Evolutionary conservation across 2,329 filamentous ascomycete species (phyloP).

Genomic region (Sphaceloma murrayae): DNA sequence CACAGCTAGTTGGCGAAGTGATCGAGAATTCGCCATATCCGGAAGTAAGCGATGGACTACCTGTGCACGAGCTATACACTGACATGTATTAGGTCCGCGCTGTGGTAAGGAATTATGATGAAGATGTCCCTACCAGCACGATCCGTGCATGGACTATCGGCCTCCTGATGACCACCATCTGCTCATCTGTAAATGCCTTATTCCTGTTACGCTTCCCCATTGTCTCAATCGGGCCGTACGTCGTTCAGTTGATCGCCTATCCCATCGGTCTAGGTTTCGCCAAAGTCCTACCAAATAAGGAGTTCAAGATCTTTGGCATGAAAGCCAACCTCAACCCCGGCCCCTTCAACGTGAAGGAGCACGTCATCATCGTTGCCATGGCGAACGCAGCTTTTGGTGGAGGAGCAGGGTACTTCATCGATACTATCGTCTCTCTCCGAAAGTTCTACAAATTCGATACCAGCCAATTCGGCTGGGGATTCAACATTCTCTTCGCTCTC

Average conservation of each 20-base stretch:
- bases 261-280: slow-evolving; percentile 68
- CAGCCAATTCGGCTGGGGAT: slow-evolving; percentile 52
- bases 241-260: slow-evolving; percentile 73
- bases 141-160: slow-evolving; percentile 56
- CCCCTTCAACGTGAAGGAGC: slow-evolving; percentile 37
- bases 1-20: slow-evolving; percentile 50
- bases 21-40: slow-evolving; percentile 60
- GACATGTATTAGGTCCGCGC: slow-evolving; percentile 43
- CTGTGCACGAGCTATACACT: too few species aligned
- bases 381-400: slow-evolving; percentile 47
- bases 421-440: slow-evolving; percentile 23
- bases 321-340: slow-evolving; percentile 44
- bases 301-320: slow-evolving; percentile 53
- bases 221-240: slow-evolving; percentile 78
- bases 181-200: slow-evolving; percentile 61
- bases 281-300: slow-evolving; percentile 21
- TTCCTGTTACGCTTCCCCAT: slow-evolving; percentile 85
- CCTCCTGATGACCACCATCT: slow-evolving; percentile 50
- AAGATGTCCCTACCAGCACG: slow-evolving; percentile 55
- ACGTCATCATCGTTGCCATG: slow-evolving; percentile 25
- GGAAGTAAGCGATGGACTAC: slow-evolving; percentile 52
- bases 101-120: slow-evolving; percentile 55
- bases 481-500: slow-evolving; percentile 75
- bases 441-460: slow-evolving; percentile 73
- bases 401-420: slow-evolving; percentile 23